Percentiles rank a stretch among this genome's conserved stretches.
Conservation (phyloP, 495 filamentous ascomycete genomes). For the Parachaetomium inaequale region DNA sequence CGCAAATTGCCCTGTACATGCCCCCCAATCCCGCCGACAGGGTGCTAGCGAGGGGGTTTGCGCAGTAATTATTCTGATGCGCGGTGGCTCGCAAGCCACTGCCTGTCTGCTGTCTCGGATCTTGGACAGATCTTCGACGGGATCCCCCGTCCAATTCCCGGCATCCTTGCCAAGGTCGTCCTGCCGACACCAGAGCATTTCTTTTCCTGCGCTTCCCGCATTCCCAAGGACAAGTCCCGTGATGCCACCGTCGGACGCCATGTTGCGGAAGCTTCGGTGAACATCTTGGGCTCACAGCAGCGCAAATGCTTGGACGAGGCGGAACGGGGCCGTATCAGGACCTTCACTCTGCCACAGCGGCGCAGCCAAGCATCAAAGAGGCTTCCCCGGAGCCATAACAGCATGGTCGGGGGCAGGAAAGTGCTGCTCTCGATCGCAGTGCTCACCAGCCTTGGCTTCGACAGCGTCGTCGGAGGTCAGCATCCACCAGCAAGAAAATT, state of each 20-base stretch:
- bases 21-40: background rate
- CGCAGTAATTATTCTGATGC: constrained; percentile 18
- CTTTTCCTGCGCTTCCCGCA: background rate
- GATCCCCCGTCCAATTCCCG: constrained; percentile 17
- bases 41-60: constrained; percentile 13
- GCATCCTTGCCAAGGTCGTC: background rate
- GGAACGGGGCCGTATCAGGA: constrained; percentile 14
- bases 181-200: constrained; percentile 4
- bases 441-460: constrained; percentile 27
- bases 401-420: constrained; percentile 30
- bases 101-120: constrained; percentile 19
- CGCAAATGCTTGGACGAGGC: constrained; percentile 17
- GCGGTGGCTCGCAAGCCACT: constrained; percentile 9
- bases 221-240: background rate
- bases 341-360: background rate
- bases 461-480: constrained; percentile 29
- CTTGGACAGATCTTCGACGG: constrained; percentile 13
- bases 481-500: background rate
- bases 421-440: constrained; percentile 35
- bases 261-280: constrained; percentile 23
- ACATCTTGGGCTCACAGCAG: constrained; percentile 3
- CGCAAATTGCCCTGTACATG: constrained; percentile 15
- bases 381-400: constrained; percentile 13
- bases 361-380: constrained; percentile 11
- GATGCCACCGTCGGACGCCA: constrained; percentile 19